Percentiles rank a stretch among this genome's conserved stretches.
These are phyloP conservation scores for Suillus americanus DNA, from an alignment of 768 basidiomycete genomes.

Conservation along the genomic window DNA sequence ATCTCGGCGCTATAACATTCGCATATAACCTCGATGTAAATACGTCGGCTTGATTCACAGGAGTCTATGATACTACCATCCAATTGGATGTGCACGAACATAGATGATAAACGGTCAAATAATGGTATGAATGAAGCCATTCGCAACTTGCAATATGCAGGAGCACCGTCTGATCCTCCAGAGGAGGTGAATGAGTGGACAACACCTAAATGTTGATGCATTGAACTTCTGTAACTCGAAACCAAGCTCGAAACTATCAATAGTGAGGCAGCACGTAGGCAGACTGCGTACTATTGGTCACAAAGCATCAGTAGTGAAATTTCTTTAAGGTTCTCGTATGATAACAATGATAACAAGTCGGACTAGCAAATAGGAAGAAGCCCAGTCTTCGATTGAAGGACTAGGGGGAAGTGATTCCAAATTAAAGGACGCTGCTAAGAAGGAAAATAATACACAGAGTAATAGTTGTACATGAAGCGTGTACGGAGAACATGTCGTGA, in stretches of 20 bases:
- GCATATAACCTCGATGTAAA: background rate
- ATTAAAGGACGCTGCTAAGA: background rate
- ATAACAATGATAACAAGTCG: constrained; percentile 11
- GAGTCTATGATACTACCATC: background rate
- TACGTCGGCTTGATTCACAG: background rate
- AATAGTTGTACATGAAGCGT: background rate
- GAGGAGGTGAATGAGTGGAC: background rate
- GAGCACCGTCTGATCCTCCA: background rate
- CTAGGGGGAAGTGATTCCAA: background rate
- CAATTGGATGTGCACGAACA: background rate
- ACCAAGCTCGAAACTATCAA: background rate
- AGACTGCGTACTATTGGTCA: background rate
- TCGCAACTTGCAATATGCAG: background rate
- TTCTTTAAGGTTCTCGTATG: background rate
- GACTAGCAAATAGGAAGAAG: background rate
- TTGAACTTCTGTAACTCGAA: background rate
- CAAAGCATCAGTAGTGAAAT: background rate
- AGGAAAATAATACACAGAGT: background rate
- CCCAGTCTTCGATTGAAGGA: background rate
- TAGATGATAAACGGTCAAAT: background rate
- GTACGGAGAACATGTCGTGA: background rate
- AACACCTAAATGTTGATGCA: background rate
- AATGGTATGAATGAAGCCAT: background rate
- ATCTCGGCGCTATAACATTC: background rate
- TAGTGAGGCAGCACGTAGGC: background rate